Evolutionary conservation across 2,329 filamentous ascomycete species (phyloP).

Genomic region (Curvularia hawaiiensis): DNA sequence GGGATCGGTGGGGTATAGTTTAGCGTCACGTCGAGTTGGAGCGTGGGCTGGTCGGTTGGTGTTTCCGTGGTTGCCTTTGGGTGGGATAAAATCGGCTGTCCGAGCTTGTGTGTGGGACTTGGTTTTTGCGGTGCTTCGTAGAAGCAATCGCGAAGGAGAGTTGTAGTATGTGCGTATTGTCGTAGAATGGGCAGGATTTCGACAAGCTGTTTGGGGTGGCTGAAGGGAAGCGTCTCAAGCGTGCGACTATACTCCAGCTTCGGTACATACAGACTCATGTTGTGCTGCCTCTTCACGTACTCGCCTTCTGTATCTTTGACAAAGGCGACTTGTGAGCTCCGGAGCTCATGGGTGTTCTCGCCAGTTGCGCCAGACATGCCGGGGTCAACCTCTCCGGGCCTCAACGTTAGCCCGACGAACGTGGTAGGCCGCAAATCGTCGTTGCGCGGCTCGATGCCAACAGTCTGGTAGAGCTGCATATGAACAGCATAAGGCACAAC

Average conservation of each 20-base stretch:
- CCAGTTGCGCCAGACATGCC: slow-evolving; percentile 54
- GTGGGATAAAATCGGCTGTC: slow-evolving; percentile 15
- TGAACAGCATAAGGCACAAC: slow-evolving; percentile 70
- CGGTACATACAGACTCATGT: slow-evolving; percentile 70
- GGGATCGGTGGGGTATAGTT: slow-evolving; percentile 42
- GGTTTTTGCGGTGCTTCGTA: slow-evolving; percentile 38
- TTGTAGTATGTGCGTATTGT: slow-evolving; percentile 75
- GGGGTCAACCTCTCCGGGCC: slow-evolving; percentile 55
- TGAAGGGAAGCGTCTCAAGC: slow-evolving; percentile 73
- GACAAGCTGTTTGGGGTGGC: slow-evolving; percentile 77
- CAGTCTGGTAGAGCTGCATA: slow-evolving; percentile 64
- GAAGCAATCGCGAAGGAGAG: slow-evolving; percentile 68
- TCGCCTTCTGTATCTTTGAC: slow-evolving; percentile 37
- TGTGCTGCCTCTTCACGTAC: slow-evolving; percentile 44
- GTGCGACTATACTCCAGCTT: slow-evolving; percentile 74
- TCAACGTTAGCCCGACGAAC: slow-evolving; percentile 57
- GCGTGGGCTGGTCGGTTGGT: neutral
- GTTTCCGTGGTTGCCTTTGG: neutral
- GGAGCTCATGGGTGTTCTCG: slow-evolving; percentile 56
- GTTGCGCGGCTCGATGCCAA: slow-evolving; percentile 61
- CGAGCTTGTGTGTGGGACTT: slow-evolving; percentile 19
- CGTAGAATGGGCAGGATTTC: slow-evolving; percentile 72
- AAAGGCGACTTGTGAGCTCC: slow-evolving; percentile 50
- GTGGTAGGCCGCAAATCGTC: slow-evolving; percentile 57
- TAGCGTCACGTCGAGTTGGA: slow-evolving; percentile 41